phyloP scores from a whole-genome alignment of 306 rosid genomes.

The Casuarina glauca region DNA sequence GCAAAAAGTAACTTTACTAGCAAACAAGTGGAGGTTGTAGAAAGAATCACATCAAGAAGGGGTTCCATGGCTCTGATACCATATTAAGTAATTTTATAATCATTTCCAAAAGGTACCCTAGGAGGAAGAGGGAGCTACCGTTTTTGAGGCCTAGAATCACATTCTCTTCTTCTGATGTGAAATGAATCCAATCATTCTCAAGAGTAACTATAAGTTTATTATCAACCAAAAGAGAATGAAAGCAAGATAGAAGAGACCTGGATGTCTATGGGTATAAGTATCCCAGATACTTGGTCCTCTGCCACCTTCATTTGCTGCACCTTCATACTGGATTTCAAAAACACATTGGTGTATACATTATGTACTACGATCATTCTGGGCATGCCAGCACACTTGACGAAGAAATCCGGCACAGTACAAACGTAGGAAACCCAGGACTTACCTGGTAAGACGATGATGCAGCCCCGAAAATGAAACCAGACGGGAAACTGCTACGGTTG shows the following conservation, averaged over 20 bases:
- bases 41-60: no score
- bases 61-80: no score
- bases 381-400: not conserved
- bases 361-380: not conserved
- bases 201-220: no score
- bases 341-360: not conserved
- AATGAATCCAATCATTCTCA: no score
- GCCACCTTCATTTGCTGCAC: slow-evolving; percentile 5
- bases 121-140: no score
- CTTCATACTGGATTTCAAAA: not conserved
- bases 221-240: no score
- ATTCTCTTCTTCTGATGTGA: no score
- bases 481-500: slow-evolving; percentile 1
- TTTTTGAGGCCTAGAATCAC: no score
- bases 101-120: no score
- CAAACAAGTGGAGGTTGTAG: no score
- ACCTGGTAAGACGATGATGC: not conserved
- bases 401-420: not conserved
- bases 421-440: not conserved
- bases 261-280: not conserved
- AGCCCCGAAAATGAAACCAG: not conserved
- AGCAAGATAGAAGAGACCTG: not conserved
- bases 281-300: slow-evolving; percentile 1
- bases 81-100: no score
- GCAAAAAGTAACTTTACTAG: no score